Base-by-base conservation (phyloP, 371 early-diverging fungal genomes). In the Mucor piriformis region DNA sequence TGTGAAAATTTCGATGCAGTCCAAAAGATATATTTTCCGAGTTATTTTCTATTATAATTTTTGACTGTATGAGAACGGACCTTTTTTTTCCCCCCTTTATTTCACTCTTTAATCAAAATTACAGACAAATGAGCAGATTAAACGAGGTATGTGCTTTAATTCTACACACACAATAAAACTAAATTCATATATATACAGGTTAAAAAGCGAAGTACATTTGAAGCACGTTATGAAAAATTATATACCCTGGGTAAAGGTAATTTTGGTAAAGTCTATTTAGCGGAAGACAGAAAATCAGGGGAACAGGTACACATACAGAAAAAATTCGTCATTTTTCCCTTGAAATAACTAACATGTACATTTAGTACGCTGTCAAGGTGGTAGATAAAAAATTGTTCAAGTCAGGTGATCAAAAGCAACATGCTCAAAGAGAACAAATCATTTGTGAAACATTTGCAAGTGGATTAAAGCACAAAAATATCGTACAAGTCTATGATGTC, bases 401-500 rank as follows among this genome's bases (percentile, higher is more conserved):
- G 71, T 77, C 73, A 58, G 66, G 75, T 51, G 74, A 82, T 72
- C 77, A 81, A 65, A 69, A 77, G 65, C 58, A 74, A 54, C 74
- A 84, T 72, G 81, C 85, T 67, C 52, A 81, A 75, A 74, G 75
- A 64, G 68, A 82, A 81, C 65, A 86, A 85, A 54, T 80, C 64
- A 78, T 84, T 72, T 72, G 92, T 80, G 78, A 83, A 81, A 49
- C 73, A 73, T 57, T 81, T 77, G 86, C 67, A 6, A 51, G 33
- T 47, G 80, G 91, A 6, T 81, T 97, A 43, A 82, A 84, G 46
- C 96, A 97, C 64, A 92, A 92, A 29, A 83, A 93, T 64, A 89
- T 97, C 50, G 86, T 95, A 52, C 81, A 88, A 52, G 82, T 97
- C n/a, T 89, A 91, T 61, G 93, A 94, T 50, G 95, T 95, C 13